These are phyloP conservation scores for Penicillium daleae DNA, from an alignment of 495 filamentous ascomycete genomes.

Conservation along the genomic window DNA sequence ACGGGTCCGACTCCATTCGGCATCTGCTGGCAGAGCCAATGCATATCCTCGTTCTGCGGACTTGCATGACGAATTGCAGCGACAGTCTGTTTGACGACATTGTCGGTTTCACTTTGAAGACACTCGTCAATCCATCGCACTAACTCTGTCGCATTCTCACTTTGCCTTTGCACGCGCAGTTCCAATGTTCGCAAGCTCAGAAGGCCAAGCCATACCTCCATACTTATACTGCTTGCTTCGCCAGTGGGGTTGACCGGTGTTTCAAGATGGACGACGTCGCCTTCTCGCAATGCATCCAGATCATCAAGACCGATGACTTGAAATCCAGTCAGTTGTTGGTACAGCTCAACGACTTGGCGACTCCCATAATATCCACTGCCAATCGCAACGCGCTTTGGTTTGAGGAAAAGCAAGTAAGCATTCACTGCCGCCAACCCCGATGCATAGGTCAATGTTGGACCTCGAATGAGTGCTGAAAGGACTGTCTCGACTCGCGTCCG, in stretches of 20 bases:
- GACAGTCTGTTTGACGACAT: constrained; percentile 50
- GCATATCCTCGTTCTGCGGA: constrained; percentile 61
- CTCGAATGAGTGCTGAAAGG: no score
- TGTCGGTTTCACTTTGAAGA: constrained; percentile 16
- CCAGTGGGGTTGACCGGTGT: constrained; percentile 87
- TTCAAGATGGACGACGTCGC: constrained; percentile 74
- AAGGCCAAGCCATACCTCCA: constrained; percentile 87
- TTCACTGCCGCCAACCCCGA: no score
- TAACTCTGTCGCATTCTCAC: constrained; percentile 63
- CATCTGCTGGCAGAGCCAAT: constrained; percentile 84
- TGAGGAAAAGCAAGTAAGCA: no score
- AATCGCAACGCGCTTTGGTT: no score
- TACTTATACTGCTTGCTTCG: constrained; percentile 66
- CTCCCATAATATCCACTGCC: no score
- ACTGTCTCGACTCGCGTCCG: no score
- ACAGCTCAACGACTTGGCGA: no score
- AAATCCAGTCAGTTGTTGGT: no score
- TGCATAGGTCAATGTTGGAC: no score
- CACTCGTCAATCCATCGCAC: constrained; percentile 64
- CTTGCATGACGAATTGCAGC: constrained; percentile 69
- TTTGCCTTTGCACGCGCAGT: constrained; percentile 72
- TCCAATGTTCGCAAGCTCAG: constrained; percentile 81
- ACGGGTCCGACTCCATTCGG: constrained; percentile 84
- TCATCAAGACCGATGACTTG: no score
- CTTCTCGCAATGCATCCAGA: no score